Evolutionary conservation across 2,329 filamentous ascomycete species (phyloP), one percentile per base, ranked within the genome.

Genomic region (Talaromyces sp.): DNA sequence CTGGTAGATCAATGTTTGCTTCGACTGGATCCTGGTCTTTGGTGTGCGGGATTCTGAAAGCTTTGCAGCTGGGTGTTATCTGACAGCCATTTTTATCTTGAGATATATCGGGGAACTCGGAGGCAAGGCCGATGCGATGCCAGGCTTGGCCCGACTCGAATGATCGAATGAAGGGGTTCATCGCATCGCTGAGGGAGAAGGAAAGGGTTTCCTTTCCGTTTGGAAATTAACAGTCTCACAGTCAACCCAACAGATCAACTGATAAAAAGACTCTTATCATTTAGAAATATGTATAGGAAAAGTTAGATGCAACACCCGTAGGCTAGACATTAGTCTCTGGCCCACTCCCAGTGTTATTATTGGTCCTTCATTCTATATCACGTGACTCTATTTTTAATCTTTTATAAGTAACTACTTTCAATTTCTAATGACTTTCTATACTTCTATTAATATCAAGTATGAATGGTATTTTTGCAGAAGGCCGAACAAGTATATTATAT

Each of bases 21-120:
- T 55, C 28, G 33, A 53, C 60, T 73, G 72, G 2, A 74, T 72
- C 18, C 66, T 72, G 58, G 12, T 40, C 61, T 18, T 79, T 73
- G 10, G 72, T 71, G 50, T 74, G 74, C 5, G 82, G 79, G 5
- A 84, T 78, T 31, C 75, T 74, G 64, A 88, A 86, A 18, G 86
- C 82, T 66, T 84, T 87, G 77, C 86, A 89, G n/a, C 81, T 81
- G 0, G 82, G 80, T 30, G 73, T 76, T n/a, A 76, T 68, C n/a
- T 75, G 66, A 64, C 74, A 73, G 44, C 72, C 73, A 8, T 57
- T 57, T 14, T 61, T 28, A 5, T 75, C 72, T 0, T 68, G 65
- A 4, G 75, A 76, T 47, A 86, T 75, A 61, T 87, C 79, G 0
- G 85, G 83, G 56, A 86, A 85, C 0, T 81, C 78, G 0, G 85